Conservation (phyloP, 83 land plant genomes). For the Diphasiastrum complanatum region DNA sequence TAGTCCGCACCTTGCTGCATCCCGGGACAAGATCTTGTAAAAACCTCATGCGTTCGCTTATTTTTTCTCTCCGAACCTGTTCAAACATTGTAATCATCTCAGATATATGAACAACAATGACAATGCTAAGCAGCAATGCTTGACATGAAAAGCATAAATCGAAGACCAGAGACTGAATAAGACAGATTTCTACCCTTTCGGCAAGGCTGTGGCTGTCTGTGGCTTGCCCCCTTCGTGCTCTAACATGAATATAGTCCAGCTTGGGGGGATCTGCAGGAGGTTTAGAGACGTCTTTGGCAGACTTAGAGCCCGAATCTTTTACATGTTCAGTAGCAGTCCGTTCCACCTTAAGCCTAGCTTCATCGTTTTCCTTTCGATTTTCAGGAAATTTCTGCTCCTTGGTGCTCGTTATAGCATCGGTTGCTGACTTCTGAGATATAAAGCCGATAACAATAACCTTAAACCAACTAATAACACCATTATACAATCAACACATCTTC, state of each 20-base stretch:
- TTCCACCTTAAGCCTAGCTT: conserved; percentile 31
- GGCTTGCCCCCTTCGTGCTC: conserved; percentile 87
- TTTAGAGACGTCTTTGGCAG: conserved; percentile 36
- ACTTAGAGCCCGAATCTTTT: conserved; percentile 28
- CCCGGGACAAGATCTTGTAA: too few species aligned
- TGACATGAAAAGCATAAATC: too few species aligned
- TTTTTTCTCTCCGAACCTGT: too few species aligned
- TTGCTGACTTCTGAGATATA: conserved; percentile 34
- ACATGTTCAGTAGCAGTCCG: conserved; percentile 19
- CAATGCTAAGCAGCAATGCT: too few species aligned
- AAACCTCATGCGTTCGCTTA: too few species aligned
- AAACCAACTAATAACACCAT: too few species aligned
- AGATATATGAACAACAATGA: too few species aligned
- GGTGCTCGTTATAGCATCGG: conserved; percentile 17
- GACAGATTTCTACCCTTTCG: too few species aligned
- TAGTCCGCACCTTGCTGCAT: too few species aligned
- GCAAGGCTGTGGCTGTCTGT: conserved; percentile 91
- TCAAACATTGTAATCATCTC: too few species aligned
- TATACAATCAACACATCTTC: too few species aligned
- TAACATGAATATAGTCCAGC: conserved; percentile 85
- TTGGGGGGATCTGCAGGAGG: conserved; percentile 48
- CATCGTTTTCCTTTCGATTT: conserved; percentile 29
- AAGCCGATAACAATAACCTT: conserved; percentile 1
- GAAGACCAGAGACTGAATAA: too few species aligned
- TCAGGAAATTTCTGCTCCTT: conserved; percentile 38